phyloP scores from a whole-genome alignment of 2,329 filamentous ascomycete genomes.

The Endothia cerciana region DNA sequence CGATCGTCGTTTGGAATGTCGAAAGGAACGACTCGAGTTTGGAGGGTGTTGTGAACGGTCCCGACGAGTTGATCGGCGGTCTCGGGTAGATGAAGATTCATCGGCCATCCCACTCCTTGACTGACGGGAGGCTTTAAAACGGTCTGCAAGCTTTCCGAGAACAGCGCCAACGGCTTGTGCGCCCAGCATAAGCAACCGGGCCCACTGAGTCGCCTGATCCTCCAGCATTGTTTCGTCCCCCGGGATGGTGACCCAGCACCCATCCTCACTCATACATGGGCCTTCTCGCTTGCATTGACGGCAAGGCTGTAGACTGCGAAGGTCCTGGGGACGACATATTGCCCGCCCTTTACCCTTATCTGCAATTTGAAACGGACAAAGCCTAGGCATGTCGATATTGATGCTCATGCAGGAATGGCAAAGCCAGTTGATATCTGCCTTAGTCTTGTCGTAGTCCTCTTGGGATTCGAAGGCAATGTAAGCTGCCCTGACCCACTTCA shows the following conservation, averaged over 20 bases:
- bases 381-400: not conserved
- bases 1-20: not conserved
- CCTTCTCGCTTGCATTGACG: not conserved
- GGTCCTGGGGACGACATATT: not conserved
- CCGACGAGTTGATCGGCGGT: not conserved
- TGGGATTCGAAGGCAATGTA: not conserved
- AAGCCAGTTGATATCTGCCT: not conserved
- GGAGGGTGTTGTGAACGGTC: not conserved
- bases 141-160: not conserved
- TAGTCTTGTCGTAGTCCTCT: not conserved
- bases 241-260: not conserved
- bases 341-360: not conserved
- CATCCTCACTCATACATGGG: not conserved
- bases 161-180: not conserved
- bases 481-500: not conserved
- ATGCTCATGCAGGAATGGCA: not conserved
- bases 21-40: not conserved
- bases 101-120: not conserved
- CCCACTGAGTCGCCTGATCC: not conserved
- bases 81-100: not conserved
- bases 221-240: not conserved
- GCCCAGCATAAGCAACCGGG: not conserved
- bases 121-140: not conserved
- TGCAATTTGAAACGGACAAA: not conserved
- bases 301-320: not conserved